A percentile compares a stretch with the other conserved stretches of the same genome.
Conservation (phyloP, 495 filamentous ascomycete genomes). For the Immersiella caudata region DNA sequence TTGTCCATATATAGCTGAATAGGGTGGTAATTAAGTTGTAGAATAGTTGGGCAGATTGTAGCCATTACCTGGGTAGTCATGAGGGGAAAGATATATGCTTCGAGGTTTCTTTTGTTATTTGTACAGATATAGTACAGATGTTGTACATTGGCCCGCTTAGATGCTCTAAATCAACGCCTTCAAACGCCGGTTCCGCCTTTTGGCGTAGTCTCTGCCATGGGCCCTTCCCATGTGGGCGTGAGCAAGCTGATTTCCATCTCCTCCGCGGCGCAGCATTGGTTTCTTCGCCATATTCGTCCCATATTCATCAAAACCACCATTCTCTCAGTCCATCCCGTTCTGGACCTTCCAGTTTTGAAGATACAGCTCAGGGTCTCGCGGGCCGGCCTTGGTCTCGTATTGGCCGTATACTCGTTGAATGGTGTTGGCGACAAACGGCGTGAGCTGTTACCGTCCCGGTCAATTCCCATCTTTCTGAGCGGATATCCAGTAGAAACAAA, state of each 20-base stretch:
- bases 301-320: not conserved
- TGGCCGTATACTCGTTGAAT: slow-evolving; percentile 55
- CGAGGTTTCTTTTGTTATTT: not conserved
- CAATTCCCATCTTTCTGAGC: not conserved
- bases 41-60: not conserved
- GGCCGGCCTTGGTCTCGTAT: slow-evolving; percentile 52
- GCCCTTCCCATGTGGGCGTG: too few species aligned
- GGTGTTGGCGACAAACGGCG: slow-evolving; percentile 77
- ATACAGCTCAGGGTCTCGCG: slow-evolving; percentile 61
- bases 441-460: slow-evolving; percentile 60
- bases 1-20: not conserved
- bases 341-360: slow-evolving; percentile 69
- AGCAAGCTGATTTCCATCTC: too few species aligned
- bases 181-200: not conserved
- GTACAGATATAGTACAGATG: slow-evolving; percentile 9
- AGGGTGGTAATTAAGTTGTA: not conserved
- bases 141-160: not conserved
- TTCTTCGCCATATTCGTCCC: not conserved
- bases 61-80: not conserved
- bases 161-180: slow-evolving; percentile 2
- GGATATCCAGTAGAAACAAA: slow-evolving; percentile 35
- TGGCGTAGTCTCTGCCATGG: too few species aligned
- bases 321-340: slow-evolving; percentile 62
- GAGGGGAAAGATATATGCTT: not conserved
- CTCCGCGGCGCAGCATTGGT: not conserved